Evolutionary conservation across 225 moss, liverwort and hornwort genomes (phyloP).

Genomic region (Physcomitrium patens): DNA sequence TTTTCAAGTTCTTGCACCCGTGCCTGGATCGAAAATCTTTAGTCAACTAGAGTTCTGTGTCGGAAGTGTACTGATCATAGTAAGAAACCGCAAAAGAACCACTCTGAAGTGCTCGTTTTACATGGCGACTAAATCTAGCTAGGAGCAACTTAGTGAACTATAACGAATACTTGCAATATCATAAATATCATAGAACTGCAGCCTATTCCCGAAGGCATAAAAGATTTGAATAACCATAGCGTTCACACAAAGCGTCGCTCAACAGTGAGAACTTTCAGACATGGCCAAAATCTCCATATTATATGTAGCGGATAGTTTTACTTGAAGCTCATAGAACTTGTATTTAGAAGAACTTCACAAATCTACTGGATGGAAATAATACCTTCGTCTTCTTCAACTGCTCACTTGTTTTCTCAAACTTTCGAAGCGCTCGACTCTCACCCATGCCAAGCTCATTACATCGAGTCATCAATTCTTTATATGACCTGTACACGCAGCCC

Average conservation of each 20-base stretch:
- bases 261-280: neutral
- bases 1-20: slow-evolving; percentile 72
- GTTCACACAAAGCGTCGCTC: neutral
- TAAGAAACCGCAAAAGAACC: neutral
- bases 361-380: neutral
- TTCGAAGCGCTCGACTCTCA: slow-evolving; percentile 73
- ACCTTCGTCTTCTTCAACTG: slow-evolving; percentile 70
- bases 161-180: neutral
- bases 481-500: slow-evolving; percentile 47
- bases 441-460: slow-evolving; percentile 83
- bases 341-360: slow-evolving; percentile 18
- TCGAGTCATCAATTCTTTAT: slow-evolving; percentile 80
- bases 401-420: slow-evolving; percentile 60
- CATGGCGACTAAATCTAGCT: neutral
- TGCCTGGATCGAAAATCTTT: slow-evolving; percentile 43
- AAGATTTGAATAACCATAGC: neutral
- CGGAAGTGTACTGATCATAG: slow-evolving; percentile 6
- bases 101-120: slow-evolving; percentile 2
- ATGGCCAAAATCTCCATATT: slow-evolving; percentile 1
- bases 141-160: neutral
- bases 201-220: neutral
- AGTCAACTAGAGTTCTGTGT: slow-evolving; percentile 14
- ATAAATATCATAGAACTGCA: slow-evolving; percentile 11
- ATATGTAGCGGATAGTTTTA: neutral
- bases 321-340: slow-evolving; percentile 21